Evolutionary conservation across 73 alveolate genomes (phyloP).

Genomic region (Paramecium primaurelia): DNA sequence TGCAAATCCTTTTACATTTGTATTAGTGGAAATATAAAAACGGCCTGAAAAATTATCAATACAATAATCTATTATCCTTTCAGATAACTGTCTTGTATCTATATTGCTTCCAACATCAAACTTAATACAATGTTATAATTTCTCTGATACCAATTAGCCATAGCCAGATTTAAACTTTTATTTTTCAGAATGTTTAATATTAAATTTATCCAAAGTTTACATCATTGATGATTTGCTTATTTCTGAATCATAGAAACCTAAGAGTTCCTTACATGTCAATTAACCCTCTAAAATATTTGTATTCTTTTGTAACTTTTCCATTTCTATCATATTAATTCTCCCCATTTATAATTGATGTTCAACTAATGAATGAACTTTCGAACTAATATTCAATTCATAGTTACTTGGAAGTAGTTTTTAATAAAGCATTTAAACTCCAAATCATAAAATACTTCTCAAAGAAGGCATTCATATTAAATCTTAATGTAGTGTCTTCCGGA

Average conservation of each 20-base stretch:
- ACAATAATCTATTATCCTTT: constrained; percentile 1
- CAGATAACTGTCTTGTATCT: background rate
- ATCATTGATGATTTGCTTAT: background rate
- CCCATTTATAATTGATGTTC: constrained; percentile 9
- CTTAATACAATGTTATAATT: background rate
- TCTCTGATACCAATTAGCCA: background rate
- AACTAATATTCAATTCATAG: background rate
- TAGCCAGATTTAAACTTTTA: background rate
- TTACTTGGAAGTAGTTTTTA: background rate
- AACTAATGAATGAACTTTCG: background rate
- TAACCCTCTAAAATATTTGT: background rate
- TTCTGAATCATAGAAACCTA: constrained; percentile 11
- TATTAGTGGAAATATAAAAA: background rate
- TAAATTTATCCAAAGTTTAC: background rate
- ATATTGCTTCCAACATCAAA: background rate
- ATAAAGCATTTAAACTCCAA: background rate
- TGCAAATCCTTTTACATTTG: constrained; percentile 14
- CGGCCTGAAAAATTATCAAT: background rate
- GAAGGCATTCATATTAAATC: background rate
- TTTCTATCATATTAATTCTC: background rate
- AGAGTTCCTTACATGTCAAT: background rate
- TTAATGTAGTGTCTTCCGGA: constrained; percentile 14
- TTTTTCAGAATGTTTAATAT: background rate
- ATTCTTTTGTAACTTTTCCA: background rate
- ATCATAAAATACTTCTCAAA: background rate